Evolutionary conservation across 176 grass and related monocot species (phyloP).

Genomic region (Aegilops longissima): DNA sequence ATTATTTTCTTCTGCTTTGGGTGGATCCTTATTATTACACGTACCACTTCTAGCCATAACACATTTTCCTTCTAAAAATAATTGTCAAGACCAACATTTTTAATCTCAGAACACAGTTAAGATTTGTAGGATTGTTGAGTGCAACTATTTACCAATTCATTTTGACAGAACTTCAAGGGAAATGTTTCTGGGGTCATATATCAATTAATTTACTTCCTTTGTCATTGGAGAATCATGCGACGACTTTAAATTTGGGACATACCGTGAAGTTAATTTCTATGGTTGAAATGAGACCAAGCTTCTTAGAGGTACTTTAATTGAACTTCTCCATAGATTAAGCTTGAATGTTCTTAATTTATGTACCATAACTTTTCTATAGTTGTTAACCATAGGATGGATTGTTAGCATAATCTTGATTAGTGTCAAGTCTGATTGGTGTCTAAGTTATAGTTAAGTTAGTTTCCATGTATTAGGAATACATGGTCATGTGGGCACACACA

Average conservation of each 20-base stretch:
- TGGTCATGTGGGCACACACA: too few relatives aligned
- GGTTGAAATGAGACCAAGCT: slow-evolving; percentile 65
- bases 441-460: too few relatives aligned
- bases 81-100: neutral
- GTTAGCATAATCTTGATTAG: too few relatives aligned
- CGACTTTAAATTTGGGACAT: slow-evolving; percentile 76
- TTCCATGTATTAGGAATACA: too few relatives aligned
- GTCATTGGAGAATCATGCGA: slow-evolving; percentile 70
- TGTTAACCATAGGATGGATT: neutral
- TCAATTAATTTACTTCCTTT: slow-evolving; percentile 70
- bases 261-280: slow-evolving; percentile 57
- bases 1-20: too few relatives aligned
- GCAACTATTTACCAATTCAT: slow-evolving; percentile 22
- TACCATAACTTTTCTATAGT: neutral
- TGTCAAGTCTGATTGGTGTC: too few relatives aligned
- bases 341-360: neutral
- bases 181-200: slow-evolving; percentile 86
- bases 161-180: slow-evolving; percentile 74
- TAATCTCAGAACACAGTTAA: neutral
- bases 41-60: neutral
- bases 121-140: slow-evolving; percentile 29
- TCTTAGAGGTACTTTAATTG: slow-evolving; percentile 68
- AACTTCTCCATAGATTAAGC: slow-evolving; percentile 15
- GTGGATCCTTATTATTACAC: too few relatives aligned
- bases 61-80: neutral